Evolutionary conservation across 2,329 filamentous ascomycete genomes (phyloP).

Genomic region (Aspergillus sp.): DNA sequence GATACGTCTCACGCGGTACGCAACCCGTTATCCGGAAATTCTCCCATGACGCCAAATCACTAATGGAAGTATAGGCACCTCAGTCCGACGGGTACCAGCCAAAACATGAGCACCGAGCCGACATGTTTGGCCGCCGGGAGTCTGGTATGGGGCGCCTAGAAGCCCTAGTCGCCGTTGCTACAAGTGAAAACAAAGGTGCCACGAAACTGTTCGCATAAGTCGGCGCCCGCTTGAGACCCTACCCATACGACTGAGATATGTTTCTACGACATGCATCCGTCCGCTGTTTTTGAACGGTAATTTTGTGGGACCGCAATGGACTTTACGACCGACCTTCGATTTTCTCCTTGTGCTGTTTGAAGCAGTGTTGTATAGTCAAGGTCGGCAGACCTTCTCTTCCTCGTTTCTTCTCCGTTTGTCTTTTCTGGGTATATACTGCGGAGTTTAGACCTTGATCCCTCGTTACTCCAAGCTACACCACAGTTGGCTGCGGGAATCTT

Average conservation of each 20-base stretch:
- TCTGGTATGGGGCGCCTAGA: constrained; percentile 48
- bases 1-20: constrained; percentile 43
- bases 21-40: constrained; percentile 21
- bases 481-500: constrained; percentile 19
- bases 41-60: constrained; percentile 24
- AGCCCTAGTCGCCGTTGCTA: constrained; percentile 50
- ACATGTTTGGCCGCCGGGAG: constrained; percentile 27
- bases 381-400: constrained; percentile 13
- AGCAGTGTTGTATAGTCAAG: constrained; percentile 16
- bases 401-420: constrained; percentile 6
- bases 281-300: too few relatives aligned
- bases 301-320: background rate
- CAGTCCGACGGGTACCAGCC: constrained; percentile 28
- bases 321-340: background rate
- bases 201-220: constrained; percentile 31
- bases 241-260: background rate
- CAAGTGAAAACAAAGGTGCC: constrained; percentile 42
- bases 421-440: constrained; percentile 12
- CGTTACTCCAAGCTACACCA: constrained; percentile 15
- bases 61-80: constrained; percentile 32
- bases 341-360: constrained; percentile 8
- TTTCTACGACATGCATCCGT: background rate
- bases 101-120: constrained; percentile 27
- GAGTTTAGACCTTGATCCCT: constrained; percentile 17
- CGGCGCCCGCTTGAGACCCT: background rate